A percentile compares a stretch with the other conserved stretches of the same genome.
These are phyloP conservation scores for Angophora floribunda DNA, from an alignment of 345 rosid genomes.

Conservation along the genomic window DNA sequence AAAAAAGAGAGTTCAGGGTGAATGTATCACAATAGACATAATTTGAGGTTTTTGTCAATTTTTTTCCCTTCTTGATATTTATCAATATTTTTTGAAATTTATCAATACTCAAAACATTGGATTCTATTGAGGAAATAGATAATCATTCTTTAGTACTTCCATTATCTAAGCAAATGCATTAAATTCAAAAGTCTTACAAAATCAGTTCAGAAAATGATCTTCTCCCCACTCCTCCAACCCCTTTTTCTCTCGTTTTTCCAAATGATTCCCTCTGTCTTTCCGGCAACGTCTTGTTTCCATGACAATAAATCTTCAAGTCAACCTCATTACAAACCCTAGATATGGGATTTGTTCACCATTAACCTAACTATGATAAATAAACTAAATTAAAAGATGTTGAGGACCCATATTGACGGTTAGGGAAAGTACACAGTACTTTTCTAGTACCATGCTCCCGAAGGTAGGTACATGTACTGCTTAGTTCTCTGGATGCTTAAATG, in stretches of 20 bases:
- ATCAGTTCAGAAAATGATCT: background rate
- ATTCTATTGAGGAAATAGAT: background rate
- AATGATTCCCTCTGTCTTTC: background rate
- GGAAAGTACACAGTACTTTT: background rate
- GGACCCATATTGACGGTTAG: background rate
- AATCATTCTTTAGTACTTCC: background rate
- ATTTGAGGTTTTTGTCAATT: no score
- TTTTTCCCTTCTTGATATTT: background rate
- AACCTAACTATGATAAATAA: background rate
- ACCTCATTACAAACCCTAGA: background rate
- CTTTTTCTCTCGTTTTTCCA: background rate
- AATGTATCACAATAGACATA: no score
- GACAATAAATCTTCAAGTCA: background rate
- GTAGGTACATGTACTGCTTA: background rate
- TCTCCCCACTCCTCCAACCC: background rate
- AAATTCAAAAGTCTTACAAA: background rate
- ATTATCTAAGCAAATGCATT: background rate
- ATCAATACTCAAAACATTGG: background rate
- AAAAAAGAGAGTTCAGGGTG: no score
- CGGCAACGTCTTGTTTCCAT: background rate
- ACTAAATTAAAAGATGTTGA: background rate
- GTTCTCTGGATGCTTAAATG: background rate
- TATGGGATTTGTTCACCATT: background rate
- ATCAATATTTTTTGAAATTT: background rate
- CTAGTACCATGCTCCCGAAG: background rate